Evolutionary conservation across 1,139 yeast species (phyloP), one percentile per base, ranked within the genome.

Genomic region (Pichia inconspicua): DNA sequence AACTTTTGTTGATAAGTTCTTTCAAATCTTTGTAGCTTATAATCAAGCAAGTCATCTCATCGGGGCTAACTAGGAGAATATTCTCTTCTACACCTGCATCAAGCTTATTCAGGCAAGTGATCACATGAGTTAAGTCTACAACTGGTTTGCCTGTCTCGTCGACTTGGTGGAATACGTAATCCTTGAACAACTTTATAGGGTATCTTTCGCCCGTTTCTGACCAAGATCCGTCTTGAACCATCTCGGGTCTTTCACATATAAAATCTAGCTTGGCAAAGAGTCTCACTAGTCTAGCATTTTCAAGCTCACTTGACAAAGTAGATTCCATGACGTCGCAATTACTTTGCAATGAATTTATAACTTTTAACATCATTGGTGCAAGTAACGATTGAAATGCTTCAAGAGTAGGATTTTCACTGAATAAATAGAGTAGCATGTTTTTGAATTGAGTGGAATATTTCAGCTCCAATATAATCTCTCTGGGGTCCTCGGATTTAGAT

Each of bases 71-170:
- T 52, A 92, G 73, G 62, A 89, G 70, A 28, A 92, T 67, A 58
- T 78, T 81, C 64, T 92, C 98, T 46, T 87, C 92, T 42, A 84
- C 76, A 1, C 97, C 98, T 14, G 94, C 95, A 64, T 94, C 99
- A 52, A 92, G 71, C 65, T 92, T 92, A 67, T 92, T 92, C 59
- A 92, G 70, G 56, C 84, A 78, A 46, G 78, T 71, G 54, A 94
- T 70, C 4, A 90, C 94, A 63, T 89, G 88, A 2, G 90, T 82
- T 57, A 92, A 71, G 66, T 94, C 97, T 49, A 88, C 70, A 3
- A 82, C 78, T 2, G 96, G 89, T 58, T 77, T 76, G 17, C 96
- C 96, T 35, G 68, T 66, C 47, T 84, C 94, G 62, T 88, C 89
- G 43, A 74, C 76, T 61, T 86, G 95, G 61, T 86, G 94, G 67